Evolutionary conservation across 228 moss, liverwort and hornwort species (phyloP).

Genomic region (Sphagnum magellanicum): DNA sequence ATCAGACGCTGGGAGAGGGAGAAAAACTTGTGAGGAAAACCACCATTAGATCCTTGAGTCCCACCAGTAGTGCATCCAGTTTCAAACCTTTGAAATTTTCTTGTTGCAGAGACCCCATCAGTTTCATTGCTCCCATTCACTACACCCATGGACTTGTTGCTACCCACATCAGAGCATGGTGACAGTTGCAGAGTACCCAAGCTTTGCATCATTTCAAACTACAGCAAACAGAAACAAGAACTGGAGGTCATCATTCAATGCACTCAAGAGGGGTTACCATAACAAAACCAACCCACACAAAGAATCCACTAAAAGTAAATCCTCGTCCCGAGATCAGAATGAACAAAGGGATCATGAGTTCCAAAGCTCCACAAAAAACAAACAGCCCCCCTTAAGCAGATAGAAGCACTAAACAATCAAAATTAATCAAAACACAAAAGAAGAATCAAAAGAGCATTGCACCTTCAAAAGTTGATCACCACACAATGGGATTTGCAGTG

Average conservation of each 20-base stretch:
- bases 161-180: slow-evolving; percentile 31
- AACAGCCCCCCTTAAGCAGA: background rate
- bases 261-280: background rate
- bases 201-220: slow-evolving; percentile 45
- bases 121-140: slow-evolving; percentile 69
- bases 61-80: slow-evolving; percentile 23
- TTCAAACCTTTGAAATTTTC: slow-evolving; percentile 38
- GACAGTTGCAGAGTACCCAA: slow-evolving; percentile 28
- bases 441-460: background rate
- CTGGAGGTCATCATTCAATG: background rate
- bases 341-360: background rate
- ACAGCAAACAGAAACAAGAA: background rate
- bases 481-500: slow-evolving; percentile 28
- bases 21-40: slow-evolving; percentile 73
- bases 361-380: background rate
- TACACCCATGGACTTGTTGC: slow-evolving; percentile 39
- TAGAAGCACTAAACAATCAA: background rate
- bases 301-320: background rate
- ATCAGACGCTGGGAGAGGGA: slow-evolving; percentile 75
- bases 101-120: slow-evolving; percentile 46
- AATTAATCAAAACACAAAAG: background rate
- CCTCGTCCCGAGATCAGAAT: background rate
- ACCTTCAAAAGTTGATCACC: slow-evolving; percentile 30
- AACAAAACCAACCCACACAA: background rate
- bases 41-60: slow-evolving; percentile 53